Evolutionary conservation across 2,329 filamentous ascomycete species (phyloP).

Genomic region (Colletotrichum falcatum): DNA sequence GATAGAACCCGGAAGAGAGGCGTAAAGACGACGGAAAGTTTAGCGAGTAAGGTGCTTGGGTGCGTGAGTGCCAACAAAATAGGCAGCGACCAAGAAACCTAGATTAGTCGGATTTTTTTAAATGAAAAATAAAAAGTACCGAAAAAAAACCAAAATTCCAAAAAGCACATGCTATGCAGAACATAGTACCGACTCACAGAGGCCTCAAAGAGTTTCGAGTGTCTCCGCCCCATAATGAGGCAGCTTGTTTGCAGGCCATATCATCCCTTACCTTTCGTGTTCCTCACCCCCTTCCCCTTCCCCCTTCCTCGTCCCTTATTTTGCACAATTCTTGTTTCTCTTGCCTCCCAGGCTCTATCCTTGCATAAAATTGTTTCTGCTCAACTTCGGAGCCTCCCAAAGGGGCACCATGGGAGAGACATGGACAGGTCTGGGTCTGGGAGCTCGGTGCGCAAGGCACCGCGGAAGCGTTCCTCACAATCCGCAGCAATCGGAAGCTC

Average conservation of each 20-base stretch:
- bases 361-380: constrained; percentile 33
- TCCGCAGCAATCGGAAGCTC: constrained; percentile 40
- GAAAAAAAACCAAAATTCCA: constrained; percentile 1
- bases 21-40: constrained; percentile 1
- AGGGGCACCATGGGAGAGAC: constrained; percentile 15
- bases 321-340: constrained; percentile 9
- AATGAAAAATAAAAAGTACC: too few relatives aligned
- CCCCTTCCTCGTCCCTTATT: background rate
- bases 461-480: constrained; percentile 37
- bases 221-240: background rate
- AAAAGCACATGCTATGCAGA: background rate
- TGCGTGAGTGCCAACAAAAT: background rate
- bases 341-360: constrained; percentile 30
- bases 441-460: constrained; percentile 36
- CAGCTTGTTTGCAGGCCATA: background rate
- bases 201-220: background rate
- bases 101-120: background rate
- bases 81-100: constrained; percentile 13
- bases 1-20: constrained; percentile 2
- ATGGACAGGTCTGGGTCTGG: constrained; percentile 34
- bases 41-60: constrained; percentile 31
- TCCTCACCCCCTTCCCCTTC: background rate
- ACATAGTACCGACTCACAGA: constrained; percentile 2
- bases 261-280: constrained; percentile 2
- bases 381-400: constrained; percentile 26